Percentiles rank a stretch among this genome's conserved stretches.
Conservation (phyloP, 1,284 basidiomycete species). For the Fomitopsis betulina region DNA sequence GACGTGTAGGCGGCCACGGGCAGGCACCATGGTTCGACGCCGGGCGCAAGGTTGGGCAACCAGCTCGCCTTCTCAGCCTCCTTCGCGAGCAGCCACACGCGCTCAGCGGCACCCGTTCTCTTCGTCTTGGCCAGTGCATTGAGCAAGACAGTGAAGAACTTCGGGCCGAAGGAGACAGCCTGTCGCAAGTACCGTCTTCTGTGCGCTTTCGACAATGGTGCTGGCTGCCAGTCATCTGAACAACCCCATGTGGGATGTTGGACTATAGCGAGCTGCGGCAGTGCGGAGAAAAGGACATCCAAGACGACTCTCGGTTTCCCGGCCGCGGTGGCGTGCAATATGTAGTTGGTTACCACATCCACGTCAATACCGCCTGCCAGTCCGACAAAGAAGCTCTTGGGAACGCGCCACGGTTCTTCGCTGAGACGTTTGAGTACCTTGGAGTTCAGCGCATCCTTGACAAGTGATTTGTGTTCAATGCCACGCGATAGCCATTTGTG, state of each 20-base stretch:
- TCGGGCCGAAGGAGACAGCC: conserved; percentile 49
- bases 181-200: conserved; percentile 33
- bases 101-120: conserved; percentile 51
- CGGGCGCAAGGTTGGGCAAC: conserved; percentile 24
- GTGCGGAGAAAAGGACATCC: conserved; percentile 41
- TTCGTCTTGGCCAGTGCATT: conserved; percentile 58
- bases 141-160: conserved; percentile 52
- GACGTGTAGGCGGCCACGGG: conserved; percentile 65
- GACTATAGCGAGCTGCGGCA: conserved; percentile 48
- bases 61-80: conserved; percentile 53
- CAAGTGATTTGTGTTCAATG: not conserved
- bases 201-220: conserved; percentile 15
- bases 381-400: conserved; percentile 8
- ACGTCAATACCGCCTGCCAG: conserved; percentile 10
- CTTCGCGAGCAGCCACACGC: conserved; percentile 58
- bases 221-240: conserved; percentile 15
- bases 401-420: conserved; percentile 12
- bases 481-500: not conserved
- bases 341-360: conserved; percentile 44
- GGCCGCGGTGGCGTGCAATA: conserved; percentile 47
- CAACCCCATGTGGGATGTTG: conserved; percentile 35
- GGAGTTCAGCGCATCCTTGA: no score
- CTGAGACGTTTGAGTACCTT: not conserved
- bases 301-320: conserved; percentile 42
- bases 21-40: conserved; percentile 50